Percentiles rank a stretch among this genome's conserved stretches.
Evolutionary conservation across 2,329 filamentous ascomycete species (phyloP).

Genomic region (Metarhizium anisopliae): DNA sequence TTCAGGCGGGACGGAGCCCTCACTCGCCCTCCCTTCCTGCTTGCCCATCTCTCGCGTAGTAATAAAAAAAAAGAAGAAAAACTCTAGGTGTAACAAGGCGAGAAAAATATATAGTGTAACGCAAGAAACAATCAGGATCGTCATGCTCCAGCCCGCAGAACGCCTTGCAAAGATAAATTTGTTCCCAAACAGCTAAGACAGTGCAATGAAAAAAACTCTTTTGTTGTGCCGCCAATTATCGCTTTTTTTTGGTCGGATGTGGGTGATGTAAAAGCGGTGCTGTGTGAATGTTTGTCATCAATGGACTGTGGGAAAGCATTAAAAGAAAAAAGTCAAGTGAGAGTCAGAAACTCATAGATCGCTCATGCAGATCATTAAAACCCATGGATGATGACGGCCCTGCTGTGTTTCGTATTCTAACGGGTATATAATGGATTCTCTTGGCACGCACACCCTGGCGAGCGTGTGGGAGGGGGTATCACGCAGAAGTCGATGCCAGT

Average conservation of each 20-base stretch:
- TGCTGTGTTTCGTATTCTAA: background rate
- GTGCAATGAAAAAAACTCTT: constrained; percentile 9
- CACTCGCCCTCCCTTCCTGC: background rate
- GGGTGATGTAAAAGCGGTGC: constrained; percentile 5
- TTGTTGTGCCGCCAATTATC: constrained; percentile 6
- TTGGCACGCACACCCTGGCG: background rate
- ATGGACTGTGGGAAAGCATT: background rate
- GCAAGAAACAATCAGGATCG: constrained; percentile 11
- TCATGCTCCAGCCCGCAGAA: constrained; percentile 18
- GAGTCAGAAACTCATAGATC: constrained; percentile 31
- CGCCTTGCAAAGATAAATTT: constrained; percentile 24
- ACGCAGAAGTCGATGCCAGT: background rate
- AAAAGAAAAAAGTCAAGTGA: constrained; percentile 9
- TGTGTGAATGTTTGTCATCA: constrained; percentile 2
- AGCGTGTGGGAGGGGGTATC: background rate
- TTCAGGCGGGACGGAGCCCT: background rate
- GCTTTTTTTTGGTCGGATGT: constrained; percentile 4
- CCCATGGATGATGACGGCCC: constrained; percentile 14
- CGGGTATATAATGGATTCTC: background rate
- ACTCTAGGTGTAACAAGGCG: constrained; percentile 11
- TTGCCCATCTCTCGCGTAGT: background rate
- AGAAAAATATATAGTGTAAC: constrained; percentile 10
- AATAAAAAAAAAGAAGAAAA: constrained; percentile 4
- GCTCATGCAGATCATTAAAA: constrained; percentile 41
- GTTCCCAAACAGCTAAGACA: constrained; percentile 11